Evolutionary conservation across 192 early-diverging fungal species (phyloP).

Genomic region (Coemansia sp.): DNA sequence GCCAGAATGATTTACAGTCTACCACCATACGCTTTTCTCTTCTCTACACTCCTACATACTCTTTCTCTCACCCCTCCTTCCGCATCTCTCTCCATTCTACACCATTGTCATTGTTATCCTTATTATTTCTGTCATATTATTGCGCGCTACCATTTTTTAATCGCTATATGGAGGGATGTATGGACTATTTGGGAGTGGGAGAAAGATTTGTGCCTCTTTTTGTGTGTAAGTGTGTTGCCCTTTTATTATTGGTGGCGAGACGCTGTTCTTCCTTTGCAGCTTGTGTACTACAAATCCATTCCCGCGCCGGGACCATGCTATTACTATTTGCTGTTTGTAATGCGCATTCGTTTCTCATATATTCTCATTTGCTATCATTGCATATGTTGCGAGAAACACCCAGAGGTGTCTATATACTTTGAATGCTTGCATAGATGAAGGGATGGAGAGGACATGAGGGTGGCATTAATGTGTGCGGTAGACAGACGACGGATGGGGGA

Average conservation of each 20-base stretch:
- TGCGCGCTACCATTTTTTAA: background rate
- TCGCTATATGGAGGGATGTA: background rate
- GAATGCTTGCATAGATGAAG: background rate
- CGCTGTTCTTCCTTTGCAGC: conserved; percentile 9
- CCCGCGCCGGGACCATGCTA: background rate
- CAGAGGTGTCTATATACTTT: background rate
- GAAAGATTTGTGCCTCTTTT: background rate
- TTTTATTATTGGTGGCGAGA: background rate
- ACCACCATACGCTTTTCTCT: background rate
- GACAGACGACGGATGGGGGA: background rate
- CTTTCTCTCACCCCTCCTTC: background rate
- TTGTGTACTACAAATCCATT: conserved; percentile 16
- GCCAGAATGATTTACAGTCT: background rate
- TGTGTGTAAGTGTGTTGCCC: background rate
- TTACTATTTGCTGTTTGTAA: background rate
- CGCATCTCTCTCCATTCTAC: background rate
- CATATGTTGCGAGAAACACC: background rate
- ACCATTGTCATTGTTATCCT: background rate
- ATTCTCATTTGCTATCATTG: conserved; percentile 1
- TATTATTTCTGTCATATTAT: conserved; percentile 7
- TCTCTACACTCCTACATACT: background rate
- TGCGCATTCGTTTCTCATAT: conserved; percentile 1
- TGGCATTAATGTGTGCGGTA: background rate
- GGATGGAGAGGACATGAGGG: background rate
- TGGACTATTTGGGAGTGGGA: conserved; percentile 5